These are phyloP conservation scores for Cinnamomum micranthum DNA, from an alignment of 164 flowering plant species.

Conservation along the genomic window DNA sequence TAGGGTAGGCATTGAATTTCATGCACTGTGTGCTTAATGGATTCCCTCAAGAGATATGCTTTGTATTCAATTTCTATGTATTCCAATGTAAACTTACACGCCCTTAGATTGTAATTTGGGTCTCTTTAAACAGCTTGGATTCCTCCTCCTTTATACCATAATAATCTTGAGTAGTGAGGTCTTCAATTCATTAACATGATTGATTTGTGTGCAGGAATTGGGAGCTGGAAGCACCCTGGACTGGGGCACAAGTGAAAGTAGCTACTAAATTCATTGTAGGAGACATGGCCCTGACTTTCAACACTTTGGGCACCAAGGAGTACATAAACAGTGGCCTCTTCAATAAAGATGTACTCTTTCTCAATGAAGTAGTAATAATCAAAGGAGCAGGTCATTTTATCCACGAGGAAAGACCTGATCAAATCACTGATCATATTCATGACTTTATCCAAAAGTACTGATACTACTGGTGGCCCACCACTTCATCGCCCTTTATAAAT, in stretches of 20 bases:
- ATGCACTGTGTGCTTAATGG: too few species aligned
- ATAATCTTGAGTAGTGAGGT: neutral
- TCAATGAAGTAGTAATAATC: slow-evolving; percentile 12
- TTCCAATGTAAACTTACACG: too few species aligned
- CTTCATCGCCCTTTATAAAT: neutral
- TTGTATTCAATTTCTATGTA: neutral
- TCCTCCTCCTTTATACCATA: neutral
- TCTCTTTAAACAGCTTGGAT: neutral
- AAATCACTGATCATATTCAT: slow-evolving; percentile 9
- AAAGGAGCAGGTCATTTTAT: slow-evolving; percentile 14
- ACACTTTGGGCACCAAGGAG: slow-evolving; percentile 23
- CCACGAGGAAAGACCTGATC: slow-evolving; percentile 11
- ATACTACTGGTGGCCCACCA: neutral
- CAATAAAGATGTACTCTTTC: slow-evolving; percentile 16
- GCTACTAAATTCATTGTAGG: slow-evolving; percentile 45
- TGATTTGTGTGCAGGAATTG: slow-evolving; percentile 27
- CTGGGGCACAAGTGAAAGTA: slow-evolving; percentile 37
- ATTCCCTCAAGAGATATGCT: neutral
- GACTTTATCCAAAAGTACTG: slow-evolving; percentile 8
- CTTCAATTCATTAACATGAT: too few species aligned
- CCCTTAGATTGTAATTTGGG: too few species aligned
- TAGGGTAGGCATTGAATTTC: neutral
- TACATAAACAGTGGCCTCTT: slow-evolving; percentile 31
- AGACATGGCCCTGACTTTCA: slow-evolving; percentile 31
- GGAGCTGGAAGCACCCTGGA: slow-evolving; percentile 55